These are phyloP conservation scores for Betula pendula DNA, from an alignment of 306 rosid species.

Conservation along the genomic window DNA sequence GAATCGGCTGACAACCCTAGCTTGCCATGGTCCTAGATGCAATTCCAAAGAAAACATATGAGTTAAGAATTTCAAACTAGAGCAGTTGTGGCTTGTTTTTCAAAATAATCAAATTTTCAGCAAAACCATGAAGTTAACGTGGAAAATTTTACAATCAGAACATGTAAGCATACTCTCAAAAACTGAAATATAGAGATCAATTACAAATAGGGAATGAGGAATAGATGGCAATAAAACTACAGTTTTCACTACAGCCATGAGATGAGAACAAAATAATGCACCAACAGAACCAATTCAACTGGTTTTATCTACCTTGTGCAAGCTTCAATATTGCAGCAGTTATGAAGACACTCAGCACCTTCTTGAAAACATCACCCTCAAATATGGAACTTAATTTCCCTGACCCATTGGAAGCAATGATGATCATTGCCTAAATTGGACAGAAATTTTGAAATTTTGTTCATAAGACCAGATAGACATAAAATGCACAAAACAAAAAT, in stretches of 20 bases:
- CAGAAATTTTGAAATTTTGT: conserved; percentile 28
- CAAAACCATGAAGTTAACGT: background rate
- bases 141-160: background rate
- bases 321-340: conserved; percentile 96
- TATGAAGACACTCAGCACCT: conserved; percentile 87
- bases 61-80: background rate
- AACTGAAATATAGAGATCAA: background rate
- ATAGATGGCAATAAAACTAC: background rate
- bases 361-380: conserved; percentile 74
- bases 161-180: background rate
- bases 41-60: background rate
- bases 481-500: conserved; percentile 24
- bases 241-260: conserved; percentile 3
- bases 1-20: background rate
- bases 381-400: conserved; percentile 65
- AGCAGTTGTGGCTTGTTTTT: background rate
- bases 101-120: background rate
- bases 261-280: conserved; percentile 18
- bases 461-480: conserved; percentile 25
- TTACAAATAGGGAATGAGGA: background rate
- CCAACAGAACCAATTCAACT: conserved; percentile 22
- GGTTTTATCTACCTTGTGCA: conserved; percentile 71
- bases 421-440: conserved; percentile 77
- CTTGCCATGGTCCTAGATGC: background rate
- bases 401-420: conserved; percentile 82